Evolutionary conservation across 768 basidiomycete species (phyloP), one percentile per base, ranked within the genome.

Genomic region (Cytidiella melzeri): DNA sequence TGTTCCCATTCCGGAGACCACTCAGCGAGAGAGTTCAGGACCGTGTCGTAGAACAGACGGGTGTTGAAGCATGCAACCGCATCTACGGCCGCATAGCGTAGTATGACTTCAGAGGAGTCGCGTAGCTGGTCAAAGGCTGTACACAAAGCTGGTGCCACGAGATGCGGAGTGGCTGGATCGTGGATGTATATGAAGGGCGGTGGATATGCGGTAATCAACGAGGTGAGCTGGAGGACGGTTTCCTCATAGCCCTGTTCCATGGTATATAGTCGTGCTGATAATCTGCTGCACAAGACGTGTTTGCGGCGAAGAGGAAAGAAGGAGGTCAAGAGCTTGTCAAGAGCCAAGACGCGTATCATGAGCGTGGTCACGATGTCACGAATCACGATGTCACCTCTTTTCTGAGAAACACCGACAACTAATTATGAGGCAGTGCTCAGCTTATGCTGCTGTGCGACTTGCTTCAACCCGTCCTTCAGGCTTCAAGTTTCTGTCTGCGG

Each of bases 141-240:
- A 28, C 66, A 60, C 28, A 83, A 52, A n/a, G 77, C 72, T 2
- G 63, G 61, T 21, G 72, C 56, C 0, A 80, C 77, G 23, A 75
- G 64, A 34, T 72, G 69, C 5, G 74, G 62, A 4, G 79, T 73
- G 45, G 67, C 67, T 0, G 79, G 64, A 62, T 87, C 83, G 45
- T 81, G 76, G 37, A 89, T 60, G 61, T 79, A 86, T 53, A 89
- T 73, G 64, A 87, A 89, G 0, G 81, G 74, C 1, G 84, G 83
- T 6, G 82, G 75, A 39, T 50, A 63, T 1, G 66, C 55, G 3
- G 61, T 61, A 3, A 72, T 60, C 3, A 73, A 60, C 6, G 63
- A 50, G 18, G 51, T 50, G 5, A 67, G 47, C 24, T 62, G 61
- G 2, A 57, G 51, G 24, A 48, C 26, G 10, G 61, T 39, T 3